phyloP scores from a whole-genome alignment of 495 filamentous ascomycete genomes.

The Podospora pseudopauciseta region DNA sequence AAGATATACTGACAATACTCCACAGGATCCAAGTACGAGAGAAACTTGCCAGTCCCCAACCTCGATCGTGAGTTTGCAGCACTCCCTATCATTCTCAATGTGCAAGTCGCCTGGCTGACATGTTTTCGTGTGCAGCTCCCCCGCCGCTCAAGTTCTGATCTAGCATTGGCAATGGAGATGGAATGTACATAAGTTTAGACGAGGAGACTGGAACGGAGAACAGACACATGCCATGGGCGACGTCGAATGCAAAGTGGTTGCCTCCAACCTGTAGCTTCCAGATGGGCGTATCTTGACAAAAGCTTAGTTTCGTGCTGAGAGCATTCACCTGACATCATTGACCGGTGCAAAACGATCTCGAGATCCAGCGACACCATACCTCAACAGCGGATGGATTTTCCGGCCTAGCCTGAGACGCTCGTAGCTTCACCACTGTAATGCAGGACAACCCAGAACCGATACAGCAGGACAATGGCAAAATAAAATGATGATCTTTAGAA shows the following conservation, averaged over 20 bases:
- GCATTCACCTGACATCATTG: too few species aligned
- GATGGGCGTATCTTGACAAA: too few species aligned
- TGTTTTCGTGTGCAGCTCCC: slow-evolving; percentile 33
- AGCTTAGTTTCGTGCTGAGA: too few species aligned
- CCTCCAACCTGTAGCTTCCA: too few species aligned
- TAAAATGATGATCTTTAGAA: slow-evolving; percentile 30
- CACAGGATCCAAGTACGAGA: slow-evolving; percentile 90
- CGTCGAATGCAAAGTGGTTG: neutral
- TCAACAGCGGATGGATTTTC: too few species aligned
- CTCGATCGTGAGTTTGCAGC: slow-evolving; percentile 65
- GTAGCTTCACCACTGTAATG: too few species aligned
- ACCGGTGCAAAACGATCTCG: too few species aligned
- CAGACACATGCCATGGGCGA: neutral
- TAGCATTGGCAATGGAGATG: neutral
- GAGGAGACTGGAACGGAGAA: slow-evolving; percentile 6
- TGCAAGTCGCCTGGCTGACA: slow-evolving; percentile 9
- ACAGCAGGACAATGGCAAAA: too few species aligned
- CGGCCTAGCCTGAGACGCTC: too few species aligned
- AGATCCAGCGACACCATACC: too few species aligned
- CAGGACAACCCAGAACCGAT: too few species aligned
- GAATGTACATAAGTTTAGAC: slow-evolving; percentile 21
- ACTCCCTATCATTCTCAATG: neutral
- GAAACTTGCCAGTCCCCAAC: slow-evolving; percentile 78
- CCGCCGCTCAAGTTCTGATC: slow-evolving; percentile 45
- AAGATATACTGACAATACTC: slow-evolving; percentile 27